Evolutionary conservation across 495 filamentous ascomycete species (phyloP), one percentile per base, ranked within the genome.

Genomic region (Neurospora sublineolata): DNA sequence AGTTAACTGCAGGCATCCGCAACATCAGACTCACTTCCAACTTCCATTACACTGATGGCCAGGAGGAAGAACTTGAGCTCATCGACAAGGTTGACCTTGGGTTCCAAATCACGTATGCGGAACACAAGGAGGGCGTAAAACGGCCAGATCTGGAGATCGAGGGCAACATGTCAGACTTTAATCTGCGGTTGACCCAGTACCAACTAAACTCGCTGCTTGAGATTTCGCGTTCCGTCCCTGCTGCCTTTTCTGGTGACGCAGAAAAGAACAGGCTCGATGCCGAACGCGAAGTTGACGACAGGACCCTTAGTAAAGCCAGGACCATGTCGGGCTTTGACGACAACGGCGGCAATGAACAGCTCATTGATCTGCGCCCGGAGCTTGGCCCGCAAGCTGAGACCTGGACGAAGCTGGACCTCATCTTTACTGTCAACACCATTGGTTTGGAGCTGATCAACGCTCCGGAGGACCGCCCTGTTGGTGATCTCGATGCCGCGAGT

Each of bases 31-130:
- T 99, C 52, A 97, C 93, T 1, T 97, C 96, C 10, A 87, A 91
- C 46, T 95, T 98, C 79, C 87, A 97, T 77, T 97, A 94, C 73
- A 81, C 85, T 12, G 87, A 89, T 38, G 88, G 88, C 60, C 79
- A 87, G 69, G 86, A 87, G 0, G 94, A 99, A 80, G 94, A 97
- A 76, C 85, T 98, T 30, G 93, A 99, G 79, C 91, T 99, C 82
- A 94, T 99, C 72, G 93, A 98, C 77, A 94, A 97, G 74, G 93
- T 98, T 18, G 94, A 98, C 77, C 84, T 99, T 41, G 92, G 91
- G 40, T 97, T 97, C 81, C 91, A 90, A 68, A 88, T 98, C 71
- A 97, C 91, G 33, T 94, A 96, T 76, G 86, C 92, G 7, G 95
- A 98, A 75, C 95, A 98, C 77, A 88, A 89, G 71, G 80, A 86